Conservation (phyloP, 306 rosid genomes). For the Prunus davidiana region DNA sequence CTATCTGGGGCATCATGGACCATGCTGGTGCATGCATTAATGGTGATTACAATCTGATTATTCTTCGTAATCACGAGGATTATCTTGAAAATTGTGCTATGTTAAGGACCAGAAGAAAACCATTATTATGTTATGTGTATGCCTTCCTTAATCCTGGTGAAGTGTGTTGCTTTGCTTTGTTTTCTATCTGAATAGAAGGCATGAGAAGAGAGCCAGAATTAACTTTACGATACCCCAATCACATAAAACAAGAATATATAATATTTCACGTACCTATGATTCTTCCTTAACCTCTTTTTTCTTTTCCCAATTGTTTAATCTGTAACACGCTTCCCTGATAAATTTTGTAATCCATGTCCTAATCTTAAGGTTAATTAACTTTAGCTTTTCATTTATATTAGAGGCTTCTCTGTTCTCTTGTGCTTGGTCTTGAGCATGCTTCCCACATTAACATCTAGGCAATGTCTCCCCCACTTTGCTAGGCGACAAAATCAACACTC, state of each 20-base stretch:
- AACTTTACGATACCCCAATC: constrained; percentile 52
- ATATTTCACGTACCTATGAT: constrained; percentile 33
- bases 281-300: constrained; percentile 2
- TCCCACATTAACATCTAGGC: constrained; percentile 38
- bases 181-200: constrained; percentile 22
- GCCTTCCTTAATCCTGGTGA: constrained; percentile 14
- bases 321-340: constrained; percentile 13
- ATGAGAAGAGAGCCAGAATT: constrained; percentile 24
- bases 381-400: background rate
- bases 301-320: background rate
- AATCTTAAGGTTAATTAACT: constrained; percentile 4
- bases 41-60: constrained; percentile 26
- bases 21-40: background rate
- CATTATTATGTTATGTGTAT: constrained; percentile 17
- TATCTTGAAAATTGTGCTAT: constrained; percentile 28
- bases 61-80: constrained; percentile 34
- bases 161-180: constrained; percentile 17
- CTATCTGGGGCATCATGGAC: too few species aligned
- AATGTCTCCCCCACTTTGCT: constrained; percentile 41
- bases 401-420: constrained; percentile 25
- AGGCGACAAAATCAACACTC: constrained; percentile 50
- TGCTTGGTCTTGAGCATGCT: constrained; percentile 47
- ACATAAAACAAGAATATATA: constrained; percentile 40
- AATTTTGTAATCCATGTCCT: constrained; percentile 34
- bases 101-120: constrained; percentile 23